Percentiles rank a stretch among this genome's conserved stretches.
Conservation (phyloP, 208 protist species). For the Hexamita inflata region DNA sequence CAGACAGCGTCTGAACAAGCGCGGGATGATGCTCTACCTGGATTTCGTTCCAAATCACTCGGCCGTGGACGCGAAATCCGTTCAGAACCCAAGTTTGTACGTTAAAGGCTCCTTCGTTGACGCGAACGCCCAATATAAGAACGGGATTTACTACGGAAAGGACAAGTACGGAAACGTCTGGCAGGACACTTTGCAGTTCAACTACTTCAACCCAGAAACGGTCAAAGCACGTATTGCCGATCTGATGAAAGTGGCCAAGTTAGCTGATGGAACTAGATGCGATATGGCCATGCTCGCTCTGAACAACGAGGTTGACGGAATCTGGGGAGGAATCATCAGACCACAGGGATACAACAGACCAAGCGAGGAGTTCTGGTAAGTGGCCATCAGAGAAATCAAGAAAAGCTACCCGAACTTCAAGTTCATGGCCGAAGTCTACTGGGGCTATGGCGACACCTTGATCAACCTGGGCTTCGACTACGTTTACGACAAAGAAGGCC, state of each 20-base stretch:
- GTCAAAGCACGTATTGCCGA: background rate
- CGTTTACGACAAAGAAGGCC: constrained; percentile 59
- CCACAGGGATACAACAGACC: too few species aligned
- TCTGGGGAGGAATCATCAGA: constrained; percentile 41
- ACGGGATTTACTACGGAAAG: constrained; percentile 52
- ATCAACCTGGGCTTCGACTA: constrained; percentile 54
- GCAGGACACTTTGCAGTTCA: constrained; percentile 54
- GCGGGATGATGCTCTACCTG: constrained; percentile 51
- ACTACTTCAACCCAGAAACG: constrained; percentile 46
- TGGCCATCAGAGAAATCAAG: constrained; percentile 50
- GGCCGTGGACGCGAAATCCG: background rate
- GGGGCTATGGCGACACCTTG: constrained; percentile 34
- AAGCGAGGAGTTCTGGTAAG: constrained; percentile 53
- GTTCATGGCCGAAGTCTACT: constrained; percentile 54
- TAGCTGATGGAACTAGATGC: constrained; percentile 52
- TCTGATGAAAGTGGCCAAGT: constrained; percentile 40
- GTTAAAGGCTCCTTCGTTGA: constrained; percentile 26
- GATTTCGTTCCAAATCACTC: constrained; percentile 59
- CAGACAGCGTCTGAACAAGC: constrained; percentile 39
- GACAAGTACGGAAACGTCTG: constrained; percentile 28
- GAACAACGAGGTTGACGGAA: constrained; percentile 49
- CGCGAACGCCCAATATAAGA: constrained; percentile 39
- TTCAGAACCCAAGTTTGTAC: background rate
- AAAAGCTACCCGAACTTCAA: constrained; percentile 44
- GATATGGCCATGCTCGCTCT: constrained; percentile 57